These are phyloP conservation scores for Aspergillus nomiae DNA, from an alignment of 2,329 filamentous ascomycete species.

Conservation along the genomic window DNA sequence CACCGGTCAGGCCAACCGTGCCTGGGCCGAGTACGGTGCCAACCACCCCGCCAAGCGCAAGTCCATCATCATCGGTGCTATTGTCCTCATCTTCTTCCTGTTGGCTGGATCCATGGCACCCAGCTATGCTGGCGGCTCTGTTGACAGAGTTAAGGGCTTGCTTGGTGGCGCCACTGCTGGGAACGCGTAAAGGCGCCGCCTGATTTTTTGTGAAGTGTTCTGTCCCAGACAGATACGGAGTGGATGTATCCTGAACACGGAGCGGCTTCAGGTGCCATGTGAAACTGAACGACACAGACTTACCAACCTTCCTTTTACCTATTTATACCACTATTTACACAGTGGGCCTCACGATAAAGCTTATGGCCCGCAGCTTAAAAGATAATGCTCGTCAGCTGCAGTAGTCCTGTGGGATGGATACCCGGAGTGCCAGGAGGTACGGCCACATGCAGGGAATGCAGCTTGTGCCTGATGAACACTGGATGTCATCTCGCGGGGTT, in stretches of 20 bases:
- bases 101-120: constrained; percentile 67
- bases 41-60: constrained; percentile 77
- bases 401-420: constrained; percentile 7
- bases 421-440: constrained; percentile 20
- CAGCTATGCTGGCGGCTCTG: constrained; percentile 41
- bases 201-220: neutral
- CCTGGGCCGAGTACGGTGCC: constrained; percentile 84
- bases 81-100: constrained; percentile 69
- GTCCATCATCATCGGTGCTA: constrained; percentile 67
- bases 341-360: constrained; percentile 9
- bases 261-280: constrained; percentile 1
- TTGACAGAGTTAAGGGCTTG: constrained; percentile 38
- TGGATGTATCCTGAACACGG: neutral
- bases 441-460: constrained; percentile 41
- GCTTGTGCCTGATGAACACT: constrained; percentile 25
- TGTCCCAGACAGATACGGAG: neutral
- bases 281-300: constrained; percentile 1
- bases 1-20: constrained; percentile 68
- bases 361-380: constrained; percentile 13
- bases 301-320: constrained; percentile 7
- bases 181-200: constrained; percentile 29
- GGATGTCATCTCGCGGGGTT: constrained; percentile 14
- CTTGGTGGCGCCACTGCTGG: constrained; percentile 37
- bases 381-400: constrained; percentile 20
- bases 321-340: constrained; percentile 12